Evolutionary conservation across 2,329 filamentous ascomycete species (phyloP), one percentile per base, ranked within the genome.

Genomic region (Pseudocercospora crystallina): DNA sequence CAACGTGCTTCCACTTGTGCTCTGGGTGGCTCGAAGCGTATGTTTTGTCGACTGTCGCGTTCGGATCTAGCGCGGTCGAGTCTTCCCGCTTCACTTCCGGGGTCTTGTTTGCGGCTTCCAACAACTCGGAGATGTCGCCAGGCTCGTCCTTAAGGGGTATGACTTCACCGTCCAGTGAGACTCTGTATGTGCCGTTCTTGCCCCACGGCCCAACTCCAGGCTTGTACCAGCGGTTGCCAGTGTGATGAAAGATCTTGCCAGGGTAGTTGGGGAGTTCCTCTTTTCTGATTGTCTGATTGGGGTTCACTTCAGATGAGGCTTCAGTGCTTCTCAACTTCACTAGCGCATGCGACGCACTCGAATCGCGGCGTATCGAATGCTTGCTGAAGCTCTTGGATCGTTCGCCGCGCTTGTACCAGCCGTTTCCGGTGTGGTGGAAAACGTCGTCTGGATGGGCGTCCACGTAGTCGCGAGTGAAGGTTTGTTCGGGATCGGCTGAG

Each of bases 141-240:
- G 20, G 20, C 20, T 26, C 20, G 20, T 26, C 20, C 20, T 26
- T 26, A 26, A 26, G 20, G 20, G 20, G 20, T 26, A 26, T 26
- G 20, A 26, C 20, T 26, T 26, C 20, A 26, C 20, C 20, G 20
- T 26, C 20, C 20, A 26, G 20, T 26, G 20, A 26, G 20, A 26
- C 20, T 7, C 20, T 26, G 20, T 26, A 26, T 26, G 57, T 59
- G n/a, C 56, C 58, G 38, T 51, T 55, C 34, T 49, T 56, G 33
- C 53, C 56, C 29, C 51, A 48, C 4, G 62, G 62, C n/a, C 51
- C 57, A n/a, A 55, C 44, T 5, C 63, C 64, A n/a, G 56, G 59
- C 32, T 59, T 61, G 48, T 65, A 67, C n/a, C 60, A 64, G n/a
- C 57, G 56, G 36, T 64, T 65, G 35, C 65, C 65, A 45, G 57